These are phyloP conservation scores for Mycena galericulata DNA, from an alignment of 768 basidiomycete genomes.

Conservation along the genomic window DNA sequence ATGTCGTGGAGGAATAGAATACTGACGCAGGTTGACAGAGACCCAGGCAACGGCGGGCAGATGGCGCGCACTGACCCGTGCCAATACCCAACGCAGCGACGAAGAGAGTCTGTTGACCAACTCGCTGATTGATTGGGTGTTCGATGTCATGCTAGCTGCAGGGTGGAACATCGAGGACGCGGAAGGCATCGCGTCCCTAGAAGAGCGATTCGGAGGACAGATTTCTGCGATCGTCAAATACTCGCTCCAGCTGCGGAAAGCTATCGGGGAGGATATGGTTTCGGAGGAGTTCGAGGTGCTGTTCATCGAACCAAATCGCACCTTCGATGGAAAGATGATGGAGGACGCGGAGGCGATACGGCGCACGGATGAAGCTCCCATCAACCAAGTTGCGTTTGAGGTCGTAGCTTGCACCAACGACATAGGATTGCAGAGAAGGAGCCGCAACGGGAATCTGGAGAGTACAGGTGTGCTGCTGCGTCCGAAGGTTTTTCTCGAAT, in stretches of 20 bases:
- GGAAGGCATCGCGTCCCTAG: background rate
- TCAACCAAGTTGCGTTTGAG: background rate
- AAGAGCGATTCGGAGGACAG: background rate
- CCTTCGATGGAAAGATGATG: background rate
- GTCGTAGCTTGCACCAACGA: slow-evolving; percentile 6
- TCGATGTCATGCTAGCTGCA: background rate
- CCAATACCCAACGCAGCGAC: background rate
- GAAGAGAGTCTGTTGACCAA: background rate
- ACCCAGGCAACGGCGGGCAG: background rate
- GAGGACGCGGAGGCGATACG: background rate
- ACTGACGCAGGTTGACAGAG: background rate
- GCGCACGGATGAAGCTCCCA: background rate
- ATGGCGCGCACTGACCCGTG: slow-evolving; percentile 13
- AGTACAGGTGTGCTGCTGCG: background rate
- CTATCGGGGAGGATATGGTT: slow-evolving; percentile 11
- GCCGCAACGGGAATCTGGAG: background rate
- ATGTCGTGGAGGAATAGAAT: background rate
- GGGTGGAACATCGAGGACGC: background rate
- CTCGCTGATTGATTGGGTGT: background rate
- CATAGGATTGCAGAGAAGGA: slow-evolving; percentile 5
- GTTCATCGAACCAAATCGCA: background rate
- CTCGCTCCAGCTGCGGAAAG: background rate
- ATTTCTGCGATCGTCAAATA: background rate
- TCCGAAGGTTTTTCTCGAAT: background rate
- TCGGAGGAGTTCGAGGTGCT: slow-evolving; percentile 6